Base-by-base conservation (phyloP, 2,329 filamentous ascomycete genomes). In the Scedosporium apiospermum region DNA sequence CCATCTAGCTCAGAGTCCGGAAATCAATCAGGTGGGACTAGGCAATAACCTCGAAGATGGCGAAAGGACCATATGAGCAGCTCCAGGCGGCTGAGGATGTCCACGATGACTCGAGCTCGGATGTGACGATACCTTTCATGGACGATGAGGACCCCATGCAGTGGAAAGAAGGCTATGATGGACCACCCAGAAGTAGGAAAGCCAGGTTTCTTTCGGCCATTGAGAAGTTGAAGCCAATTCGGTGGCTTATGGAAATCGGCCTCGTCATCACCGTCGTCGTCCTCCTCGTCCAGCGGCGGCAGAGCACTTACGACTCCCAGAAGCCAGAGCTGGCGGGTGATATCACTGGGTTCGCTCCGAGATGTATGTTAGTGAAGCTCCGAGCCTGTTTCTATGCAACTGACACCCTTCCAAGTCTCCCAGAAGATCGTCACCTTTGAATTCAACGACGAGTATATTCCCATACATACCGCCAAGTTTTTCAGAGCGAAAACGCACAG, bases 271-370 rank as follows among this genome's bases (percentile, higher is more conserved):
- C 73, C 1, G 72, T 77, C 57, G 59, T 76, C 41, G 69, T 69
- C 1, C 69, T 77, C 9, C 65, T 77, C 26, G 41, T 76, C 4
- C 72, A 76, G 30, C 67, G 70, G 30, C 68, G 68, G 10, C 65
- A 65, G 61, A 62, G 67, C n/a, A 1, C 34, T 18, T n/a, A 16
- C 55, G 4, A 12, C 61, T 57, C 60, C 42, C 64, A 60, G 62
- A 64, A 23, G 65, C 62, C 63, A 4, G 73, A 76, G 44, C 68
- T 71, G 1, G 69, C 66, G 0, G 75, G 75, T 2, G 76, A 78
- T 62, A 66, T 78, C 23, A 75, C 75, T 1, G 75, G 74, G 2
- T 77, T 78, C 63, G 73, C 74, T 23, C 76, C 75, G 3, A 65
- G 67, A 46, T 74, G 73, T 76, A 64, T 65, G 73, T 65, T 26